These are phyloP conservation scores for Diplosphaera chodatii DNA, from an alignment of 139 green algal species.

Conservation along the genomic window DNA sequence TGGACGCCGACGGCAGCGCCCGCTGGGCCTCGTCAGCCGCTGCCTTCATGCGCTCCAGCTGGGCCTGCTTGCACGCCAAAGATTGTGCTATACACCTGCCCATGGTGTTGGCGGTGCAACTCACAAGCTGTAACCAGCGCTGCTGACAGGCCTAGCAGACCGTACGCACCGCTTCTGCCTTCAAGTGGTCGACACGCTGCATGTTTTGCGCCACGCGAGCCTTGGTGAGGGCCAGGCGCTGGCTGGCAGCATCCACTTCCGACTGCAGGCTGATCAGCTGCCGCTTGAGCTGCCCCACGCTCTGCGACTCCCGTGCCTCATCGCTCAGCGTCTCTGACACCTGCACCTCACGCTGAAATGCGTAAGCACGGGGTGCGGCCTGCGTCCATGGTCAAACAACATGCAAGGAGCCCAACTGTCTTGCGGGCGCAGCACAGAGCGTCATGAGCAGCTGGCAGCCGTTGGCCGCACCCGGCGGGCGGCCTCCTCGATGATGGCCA, in stretches of 20 bases:
- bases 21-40: background rate
- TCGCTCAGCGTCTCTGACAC: conserved; percentile 57
- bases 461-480: conserved; percentile 47
- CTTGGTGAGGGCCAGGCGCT: conserved; percentile 39
- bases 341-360: too few relatives aligned
- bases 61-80: conserved; percentile 2
- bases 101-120: too few relatives aligned
- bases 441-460: too few relatives aligned
- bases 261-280: conserved; percentile 50
- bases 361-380: too few relatives aligned
- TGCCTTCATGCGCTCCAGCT: conserved; percentile 1
- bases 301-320: conserved; percentile 39
- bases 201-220: conserved; percentile 63
- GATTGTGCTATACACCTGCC: too few relatives aligned
- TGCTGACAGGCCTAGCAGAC: too few relatives aligned
- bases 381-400: too few relatives aligned
- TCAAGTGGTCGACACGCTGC: conserved; percentile 61
- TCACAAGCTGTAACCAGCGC: too few relatives aligned
- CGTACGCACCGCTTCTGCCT: conserved; percentile 45
- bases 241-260: conserved; percentile 50
- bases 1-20: background rate
- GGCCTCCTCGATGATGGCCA: conserved; percentile 73
- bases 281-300: conserved; percentile 44
- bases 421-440: too few relatives aligned
- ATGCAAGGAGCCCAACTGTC: too few relatives aligned